Conservation (phyloP, 345 rosid species). For the Sisymbrium altissimum region DNA sequence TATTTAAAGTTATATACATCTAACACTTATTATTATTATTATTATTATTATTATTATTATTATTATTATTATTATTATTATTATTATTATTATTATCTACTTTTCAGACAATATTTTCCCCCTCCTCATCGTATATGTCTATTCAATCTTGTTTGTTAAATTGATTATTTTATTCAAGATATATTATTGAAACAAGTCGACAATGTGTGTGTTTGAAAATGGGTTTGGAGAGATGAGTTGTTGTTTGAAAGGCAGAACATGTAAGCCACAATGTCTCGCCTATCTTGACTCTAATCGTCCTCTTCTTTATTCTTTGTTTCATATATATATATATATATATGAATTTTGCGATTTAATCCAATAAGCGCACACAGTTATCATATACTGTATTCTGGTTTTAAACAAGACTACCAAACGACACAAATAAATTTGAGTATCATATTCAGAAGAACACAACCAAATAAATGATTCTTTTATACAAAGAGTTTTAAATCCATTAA, state of each 20-base stretch:
- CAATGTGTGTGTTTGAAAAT: constrained; percentile 11
- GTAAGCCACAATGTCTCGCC: constrained; percentile 25
- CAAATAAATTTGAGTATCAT: background rate
- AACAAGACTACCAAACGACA: constrained; percentile 1
- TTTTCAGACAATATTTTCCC: background rate
- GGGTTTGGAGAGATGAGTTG: constrained; percentile 6
- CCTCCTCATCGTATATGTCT: background rate
- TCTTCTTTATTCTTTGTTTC: background rate
- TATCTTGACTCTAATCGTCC: constrained; percentile 13
- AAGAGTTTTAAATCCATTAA: background rate
- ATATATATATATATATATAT: background rate
- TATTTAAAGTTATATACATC: background rate
- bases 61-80: background rate
- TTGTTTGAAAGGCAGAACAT: constrained; percentile 23
- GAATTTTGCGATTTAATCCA: background rate
- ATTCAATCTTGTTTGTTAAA: background rate
- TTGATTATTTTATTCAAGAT: background rate
- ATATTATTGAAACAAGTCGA: background rate
- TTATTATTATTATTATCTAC: no score
- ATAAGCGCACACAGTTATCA: constrained; percentile 28
- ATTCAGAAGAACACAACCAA: constrained; percentile 7
- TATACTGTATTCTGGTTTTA: background rate
- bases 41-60: no score
- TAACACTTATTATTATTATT: background rate
- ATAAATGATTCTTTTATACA: background rate